Conservation (phyloP, 139 green algal genomes). For the Haematococcus lacustris region DNA sequence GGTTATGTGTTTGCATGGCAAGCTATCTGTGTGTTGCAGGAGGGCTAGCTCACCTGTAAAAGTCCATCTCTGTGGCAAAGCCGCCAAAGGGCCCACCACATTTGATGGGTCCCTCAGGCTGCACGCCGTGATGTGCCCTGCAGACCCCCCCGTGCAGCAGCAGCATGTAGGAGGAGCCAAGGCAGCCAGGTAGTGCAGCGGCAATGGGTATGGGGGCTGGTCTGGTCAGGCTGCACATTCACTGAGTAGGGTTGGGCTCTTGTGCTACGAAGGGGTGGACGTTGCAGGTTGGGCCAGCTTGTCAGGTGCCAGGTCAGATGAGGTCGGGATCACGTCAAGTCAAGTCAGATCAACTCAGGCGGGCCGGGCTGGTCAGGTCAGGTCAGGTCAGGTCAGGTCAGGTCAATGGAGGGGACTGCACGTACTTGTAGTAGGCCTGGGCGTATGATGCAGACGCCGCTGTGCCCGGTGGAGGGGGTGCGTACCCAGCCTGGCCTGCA, state of each 20-base stretch:
- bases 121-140: slow-evolving; percentile 6
- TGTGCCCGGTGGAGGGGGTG: slow-evolving; percentile 22
- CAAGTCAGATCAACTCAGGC: too few species aligned
- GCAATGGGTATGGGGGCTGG: neutral
- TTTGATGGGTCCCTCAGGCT: slow-evolving; percentile 8
- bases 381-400: too few species aligned
- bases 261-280: neutral
- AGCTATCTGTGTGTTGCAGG: too few species aligned
- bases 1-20: too few species aligned
- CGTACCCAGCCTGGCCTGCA: slow-evolving; percentile 31
- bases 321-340: too few species aligned
- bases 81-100: slow-evolving; percentile 17
- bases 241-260: too few species aligned
- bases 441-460: slow-evolving; percentile 10
- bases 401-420: too few species aligned
- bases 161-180: neutral
- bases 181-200: neutral
- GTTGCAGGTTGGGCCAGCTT: neutral
- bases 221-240: neutral
- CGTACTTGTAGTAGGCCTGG: slow-evolving; percentile 14
- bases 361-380: too few species aligned
- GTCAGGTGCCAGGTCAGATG: neutral
- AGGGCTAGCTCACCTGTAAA: slow-evolving; percentile 31
- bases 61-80: slow-evolving; percentile 26
- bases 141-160: too few species aligned